phyloP scores from a whole-genome alignment of 768 basidiomycete species.

The Termitomyces sp. region DNA sequence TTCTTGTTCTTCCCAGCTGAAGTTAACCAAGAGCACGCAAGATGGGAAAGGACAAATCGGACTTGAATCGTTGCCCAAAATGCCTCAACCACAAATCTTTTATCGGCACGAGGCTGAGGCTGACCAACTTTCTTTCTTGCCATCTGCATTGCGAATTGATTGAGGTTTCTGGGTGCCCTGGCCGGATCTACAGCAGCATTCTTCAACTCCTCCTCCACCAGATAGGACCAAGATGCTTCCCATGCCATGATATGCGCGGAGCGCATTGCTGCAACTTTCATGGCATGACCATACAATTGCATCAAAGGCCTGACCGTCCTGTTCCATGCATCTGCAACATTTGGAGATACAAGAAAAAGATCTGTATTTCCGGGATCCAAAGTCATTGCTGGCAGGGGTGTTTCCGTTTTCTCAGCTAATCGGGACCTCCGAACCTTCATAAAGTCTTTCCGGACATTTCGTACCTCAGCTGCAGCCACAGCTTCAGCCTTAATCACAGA shows the following conservation, averaged over 20 bases:
- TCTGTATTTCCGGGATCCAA: slow-evolving; percentile 14
- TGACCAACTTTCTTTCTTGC: slow-evolving; percentile 52
- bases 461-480: slow-evolving; percentile 10
- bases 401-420: slow-evolving; percentile 2
- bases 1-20: slow-evolving; percentile 15
- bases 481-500: slow-evolving; percentile 4
- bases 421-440: slow-evolving; percentile 7
- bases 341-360: slow-evolving; percentile 22
- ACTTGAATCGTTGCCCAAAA: slow-evolving; percentile 50
- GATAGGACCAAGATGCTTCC: slow-evolving; percentile 51
- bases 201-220: slow-evolving; percentile 45
- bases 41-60: slow-evolving; percentile 43
- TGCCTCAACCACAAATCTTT: slow-evolving; percentile 56
- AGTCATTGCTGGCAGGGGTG: slow-evolving; percentile 3
- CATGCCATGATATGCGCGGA: slow-evolving; percentile 56
- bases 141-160: slow-evolving; percentile 45
- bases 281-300: slow-evolving; percentile 33
- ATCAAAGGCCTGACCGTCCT: slow-evolving; percentile 29
- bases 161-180: slow-evolving; percentile 33
- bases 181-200: slow-evolving; percentile 24
- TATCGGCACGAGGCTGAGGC: slow-evolving; percentile 52
- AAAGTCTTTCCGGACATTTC: slow-evolving; percentile 13
- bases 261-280: slow-evolving; percentile 38
- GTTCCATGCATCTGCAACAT: slow-evolving; percentile 34
- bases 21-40: slow-evolving; percentile 38